Conservation (phyloP, 371 early-diverging fungal species). For the Lichtheimia ornata region DNA sequence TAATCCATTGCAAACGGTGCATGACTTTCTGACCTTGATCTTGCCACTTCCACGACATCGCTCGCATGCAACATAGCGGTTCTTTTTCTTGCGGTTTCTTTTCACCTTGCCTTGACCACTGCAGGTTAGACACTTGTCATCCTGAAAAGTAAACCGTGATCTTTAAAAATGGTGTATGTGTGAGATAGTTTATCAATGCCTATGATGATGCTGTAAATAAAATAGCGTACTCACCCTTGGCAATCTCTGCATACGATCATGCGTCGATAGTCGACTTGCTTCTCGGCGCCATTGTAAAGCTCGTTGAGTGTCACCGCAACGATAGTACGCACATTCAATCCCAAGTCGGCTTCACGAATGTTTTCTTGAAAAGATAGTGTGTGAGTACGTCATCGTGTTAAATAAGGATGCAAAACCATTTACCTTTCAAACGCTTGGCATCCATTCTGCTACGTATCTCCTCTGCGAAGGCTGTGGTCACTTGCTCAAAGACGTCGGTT, state of each 20-base stretch:
- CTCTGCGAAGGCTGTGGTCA: slow-evolving; percentile 83
- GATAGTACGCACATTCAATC: slow-evolving; percentile 65
- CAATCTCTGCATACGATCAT: slow-evolving; percentile 65
- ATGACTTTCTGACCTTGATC: slow-evolving; percentile 20
- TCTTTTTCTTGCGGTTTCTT: not conserved
- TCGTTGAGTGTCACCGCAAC: slow-evolving; percentile 78
- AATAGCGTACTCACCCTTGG: slow-evolving; percentile 40
- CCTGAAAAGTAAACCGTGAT: not conserved
- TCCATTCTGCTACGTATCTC: slow-evolving; percentile 58
- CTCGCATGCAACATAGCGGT: slow-evolving; percentile 43
- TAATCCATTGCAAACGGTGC: not conserved
- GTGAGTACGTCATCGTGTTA: not conserved
- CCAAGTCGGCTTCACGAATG: slow-evolving; percentile 49
- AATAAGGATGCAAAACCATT: not conserved
- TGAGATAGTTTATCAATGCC: too few relatives aligned
- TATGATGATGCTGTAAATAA: too few relatives aligned
- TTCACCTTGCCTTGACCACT: not conserved
- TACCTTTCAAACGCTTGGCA: not conserved
- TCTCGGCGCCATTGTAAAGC: slow-evolving; percentile 70
- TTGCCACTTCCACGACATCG: slow-evolving; percentile 31
- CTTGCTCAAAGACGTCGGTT: slow-evolving; percentile 49
- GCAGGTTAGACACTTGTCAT: not conserved
- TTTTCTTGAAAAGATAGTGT: not conserved
- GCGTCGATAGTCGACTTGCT: not conserved
- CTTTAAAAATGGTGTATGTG: not conserved